A percentile compares a stretch with the other conserved stretches of the same genome.
Evolutionary conservation across 1,284 basidiomycete species (phyloP).

Genomic region (Laetiporus sulphureus): DNA sequence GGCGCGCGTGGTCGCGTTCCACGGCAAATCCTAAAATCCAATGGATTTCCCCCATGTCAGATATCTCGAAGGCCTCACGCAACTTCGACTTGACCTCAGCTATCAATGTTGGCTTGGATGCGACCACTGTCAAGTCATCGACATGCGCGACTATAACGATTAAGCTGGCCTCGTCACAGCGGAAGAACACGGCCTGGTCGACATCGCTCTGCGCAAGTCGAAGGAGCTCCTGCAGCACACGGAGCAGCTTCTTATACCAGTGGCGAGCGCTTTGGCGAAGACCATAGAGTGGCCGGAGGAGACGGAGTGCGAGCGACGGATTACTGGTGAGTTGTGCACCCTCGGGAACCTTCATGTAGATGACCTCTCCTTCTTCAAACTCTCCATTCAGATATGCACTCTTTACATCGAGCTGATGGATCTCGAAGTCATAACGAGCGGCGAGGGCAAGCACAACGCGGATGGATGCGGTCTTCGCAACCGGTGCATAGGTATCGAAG

Average conservation of each 20-base stretch:
- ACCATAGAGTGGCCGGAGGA: conserved; percentile 20
- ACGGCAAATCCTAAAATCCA: conserved; percentile 20
- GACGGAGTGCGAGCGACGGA: conserved; percentile 6
- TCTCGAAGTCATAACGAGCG: conserved; percentile 18
- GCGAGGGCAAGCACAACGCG: conserved; percentile 24
- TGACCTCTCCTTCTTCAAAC: conserved; percentile 17
- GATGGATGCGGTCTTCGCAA: conserved; percentile 23
- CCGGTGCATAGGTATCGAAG: conserved; percentile 27
- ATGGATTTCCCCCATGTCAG: conserved; percentile 14
- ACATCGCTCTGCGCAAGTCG: conserved; percentile 8
- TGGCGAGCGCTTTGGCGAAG: conserved; percentile 17
- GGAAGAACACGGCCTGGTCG: conserved; percentile 18
- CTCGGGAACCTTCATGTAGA: conserved; percentile 21
- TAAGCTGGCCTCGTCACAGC: background rate
- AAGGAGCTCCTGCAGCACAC: conserved; percentile 7
- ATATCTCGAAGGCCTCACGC: conserved; percentile 9
- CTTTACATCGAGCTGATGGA: conserved; percentile 29
- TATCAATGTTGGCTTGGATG: conserved; percentile 2
- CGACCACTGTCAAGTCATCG: conserved; percentile 23
- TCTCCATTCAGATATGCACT: conserved; percentile 26
- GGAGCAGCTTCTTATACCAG: conserved; percentile 12
- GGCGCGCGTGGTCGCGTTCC: conserved; percentile 15
- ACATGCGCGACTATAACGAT: conserved; percentile 15
- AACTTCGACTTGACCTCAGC: conserved; percentile 4
- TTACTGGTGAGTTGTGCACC: conserved; percentile 7